Percentiles rank a stretch among this genome's conserved stretches.
Evolutionary conservation across 1,139 yeast genomes (phyloP).

Genomic region (Candida sp.): DNA sequence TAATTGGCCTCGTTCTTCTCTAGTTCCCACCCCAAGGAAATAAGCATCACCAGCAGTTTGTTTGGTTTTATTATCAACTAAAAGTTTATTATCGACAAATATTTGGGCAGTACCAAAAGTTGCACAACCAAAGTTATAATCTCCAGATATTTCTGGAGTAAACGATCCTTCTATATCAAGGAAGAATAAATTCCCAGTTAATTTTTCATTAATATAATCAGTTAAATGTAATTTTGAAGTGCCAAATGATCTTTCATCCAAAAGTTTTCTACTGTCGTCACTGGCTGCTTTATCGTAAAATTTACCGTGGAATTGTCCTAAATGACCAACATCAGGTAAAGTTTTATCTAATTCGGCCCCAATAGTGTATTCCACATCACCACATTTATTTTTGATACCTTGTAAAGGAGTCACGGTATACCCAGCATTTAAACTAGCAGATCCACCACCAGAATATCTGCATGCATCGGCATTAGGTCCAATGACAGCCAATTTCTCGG

Average conservation of each 20-base stretch:
- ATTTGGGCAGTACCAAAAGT: conserved; percentile 53
- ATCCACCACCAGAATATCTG: conserved; percentile 36
- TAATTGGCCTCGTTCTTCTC: conserved; percentile 37
- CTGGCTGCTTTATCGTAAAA: conserved; percentile 32
- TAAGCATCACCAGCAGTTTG: conserved; percentile 49
- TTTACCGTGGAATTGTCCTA: conserved; percentile 18
- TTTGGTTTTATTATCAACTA: conserved; percentile 54
- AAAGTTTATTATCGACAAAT: conserved; percentile 47
- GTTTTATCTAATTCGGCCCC: conserved; percentile 30
- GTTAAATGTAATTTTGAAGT: conserved; percentile 41
- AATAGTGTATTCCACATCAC: conserved; percentile 19
- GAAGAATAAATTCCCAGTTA: conserved; percentile 28
- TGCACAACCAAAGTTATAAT: conserved; percentile 49
- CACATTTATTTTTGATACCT: conserved; percentile 24
- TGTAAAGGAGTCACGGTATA: conserved; percentile 32
- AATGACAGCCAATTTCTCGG: conserved; percentile 28
- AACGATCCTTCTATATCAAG: conserved; percentile 42
- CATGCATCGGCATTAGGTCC: conserved; percentile 35
- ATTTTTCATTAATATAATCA: conserved; percentile 42
- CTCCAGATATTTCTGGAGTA: conserved; percentile 44
- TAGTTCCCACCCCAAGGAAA: conserved; percentile 45
- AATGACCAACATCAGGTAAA: conserved; percentile 25
- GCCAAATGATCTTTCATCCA: conserved; percentile 32
- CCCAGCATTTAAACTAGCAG: conserved; percentile 29
- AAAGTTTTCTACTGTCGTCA: conserved; percentile 23